phyloP scores from a whole-genome alignment of 129 eudicot species.

The Erigeron canadensis region DNA sequence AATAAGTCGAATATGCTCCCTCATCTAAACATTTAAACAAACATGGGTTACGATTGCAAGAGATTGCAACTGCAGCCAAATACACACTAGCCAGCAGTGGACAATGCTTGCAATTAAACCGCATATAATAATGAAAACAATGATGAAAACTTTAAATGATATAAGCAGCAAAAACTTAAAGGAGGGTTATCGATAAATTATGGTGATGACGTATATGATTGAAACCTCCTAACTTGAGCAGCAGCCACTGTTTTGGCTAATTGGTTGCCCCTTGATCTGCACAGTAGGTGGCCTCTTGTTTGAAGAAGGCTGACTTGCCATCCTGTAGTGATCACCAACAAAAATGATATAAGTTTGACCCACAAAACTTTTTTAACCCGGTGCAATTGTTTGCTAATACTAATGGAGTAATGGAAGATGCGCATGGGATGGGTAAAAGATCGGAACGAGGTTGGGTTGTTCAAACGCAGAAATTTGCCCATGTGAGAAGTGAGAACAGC shows the following conservation, averaged over 20 bases:
- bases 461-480: no score
- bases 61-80: constrained; percentile 37
- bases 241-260: constrained; percentile 66
- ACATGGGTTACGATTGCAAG: constrained; percentile 23
- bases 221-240: constrained; percentile 47
- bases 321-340: constrained; percentile 31
- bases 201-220: constrained; percentile 11
- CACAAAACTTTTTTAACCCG: constrained; percentile 8
- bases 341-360: constrained; percentile 9
- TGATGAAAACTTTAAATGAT: constrained; percentile 20
- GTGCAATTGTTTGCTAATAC: not conserved
- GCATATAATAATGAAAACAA: constrained; percentile 33
- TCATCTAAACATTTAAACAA: constrained; percentile 21
- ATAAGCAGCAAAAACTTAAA: constrained; percentile 8
- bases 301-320: constrained; percentile 72
- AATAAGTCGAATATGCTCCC: constrained; percentile 29
- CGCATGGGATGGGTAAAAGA: not conserved
- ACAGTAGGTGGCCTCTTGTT: constrained; percentile 69
- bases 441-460: no score
- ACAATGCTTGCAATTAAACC: constrained; percentile 36
- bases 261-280: constrained; percentile 74
- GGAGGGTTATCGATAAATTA: not conserved
- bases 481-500: no score
- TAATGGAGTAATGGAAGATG: not conserved
- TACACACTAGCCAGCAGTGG: constrained; percentile 33